These are phyloP conservation scores for Colletotrichum costaricense DNA, from an alignment of 2,329 filamentous ascomycete species.

Conservation along the genomic window DNA sequence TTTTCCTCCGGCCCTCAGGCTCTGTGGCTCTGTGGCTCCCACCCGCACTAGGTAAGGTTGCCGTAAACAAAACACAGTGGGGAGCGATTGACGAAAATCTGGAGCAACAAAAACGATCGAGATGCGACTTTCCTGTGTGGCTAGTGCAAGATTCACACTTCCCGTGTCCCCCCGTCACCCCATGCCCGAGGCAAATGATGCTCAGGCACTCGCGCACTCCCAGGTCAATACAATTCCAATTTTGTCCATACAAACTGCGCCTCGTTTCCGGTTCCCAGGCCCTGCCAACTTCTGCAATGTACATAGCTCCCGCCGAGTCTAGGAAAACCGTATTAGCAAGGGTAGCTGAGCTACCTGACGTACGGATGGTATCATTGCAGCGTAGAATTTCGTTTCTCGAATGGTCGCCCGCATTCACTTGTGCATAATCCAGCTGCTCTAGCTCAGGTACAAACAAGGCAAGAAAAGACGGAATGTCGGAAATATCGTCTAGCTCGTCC, in stretches of 20 bases:
- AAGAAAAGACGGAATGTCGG: not conserved
- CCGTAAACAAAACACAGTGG: not conserved
- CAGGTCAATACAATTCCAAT: not conserved
- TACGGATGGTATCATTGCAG: conserved; percentile 24
- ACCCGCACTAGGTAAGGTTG: not conserved
- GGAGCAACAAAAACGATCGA: conserved; percentile 1
- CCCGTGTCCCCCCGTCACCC: not conserved
- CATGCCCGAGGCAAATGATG: not conserved
- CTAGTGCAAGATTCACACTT: too few relatives aligned
- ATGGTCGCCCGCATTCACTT: not conserved
- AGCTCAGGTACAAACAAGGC: conserved; percentile 15
- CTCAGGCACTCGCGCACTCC: too few relatives aligned
- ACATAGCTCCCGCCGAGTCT: not conserved
- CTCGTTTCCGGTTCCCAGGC: conserved; percentile 23
- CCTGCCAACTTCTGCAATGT: conserved; percentile 28
- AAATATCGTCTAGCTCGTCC: not conserved
- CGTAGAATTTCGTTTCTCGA: not conserved
- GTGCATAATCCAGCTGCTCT: not conserved
- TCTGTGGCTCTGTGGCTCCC: not conserved
- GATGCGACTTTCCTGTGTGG: not conserved
- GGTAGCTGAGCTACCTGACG: conserved; percentile 11
- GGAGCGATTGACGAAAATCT: not conserved
- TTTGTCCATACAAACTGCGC: not conserved
- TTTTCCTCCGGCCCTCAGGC: too few relatives aligned
- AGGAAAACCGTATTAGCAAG: not conserved